A percentile compares a stretch with the other conserved stretches of the same genome.
Evolutionary conservation across 139 green algal genomes (phyloP).

Genomic region (Tetraselmis chui): DNA sequence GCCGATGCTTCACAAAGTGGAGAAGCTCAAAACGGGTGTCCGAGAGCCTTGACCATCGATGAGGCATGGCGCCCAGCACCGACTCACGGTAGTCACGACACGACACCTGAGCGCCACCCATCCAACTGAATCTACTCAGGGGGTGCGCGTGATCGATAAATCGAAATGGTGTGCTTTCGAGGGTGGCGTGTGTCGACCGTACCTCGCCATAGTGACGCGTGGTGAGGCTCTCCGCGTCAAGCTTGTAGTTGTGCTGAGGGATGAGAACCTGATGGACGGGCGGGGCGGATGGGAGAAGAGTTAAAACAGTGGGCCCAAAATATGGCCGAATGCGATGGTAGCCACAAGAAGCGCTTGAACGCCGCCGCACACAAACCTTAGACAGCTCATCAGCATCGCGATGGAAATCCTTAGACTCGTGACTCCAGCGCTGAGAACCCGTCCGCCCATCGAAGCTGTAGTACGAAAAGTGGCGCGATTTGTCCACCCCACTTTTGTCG

Average conservation of each 20-base stretch:
- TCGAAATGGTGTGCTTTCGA: too few species aligned
- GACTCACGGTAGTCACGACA: conserved; percentile 86
- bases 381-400: conserved; percentile 50
- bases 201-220: conserved; percentile 73
- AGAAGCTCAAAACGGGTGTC: conserved; percentile 78
- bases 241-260: conserved; percentile 80
- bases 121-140: too few species aligned
- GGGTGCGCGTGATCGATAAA: too few species aligned
- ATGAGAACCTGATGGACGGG: conserved; percentile 22
- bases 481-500: too few species aligned
- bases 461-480: conserved; percentile 79
- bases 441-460: conserved; percentile 75
- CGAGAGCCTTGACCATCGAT: conserved; percentile 42
- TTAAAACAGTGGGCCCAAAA: too few species aligned
- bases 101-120: conserved; percentile 43
- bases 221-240: conserved; percentile 55
- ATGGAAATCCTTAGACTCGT: conserved; percentile 60
- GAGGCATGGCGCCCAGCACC: conserved; percentile 75
- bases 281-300: too few species aligned
- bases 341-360: too few species aligned
- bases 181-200: too few species aligned
- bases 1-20: conserved; percentile 70
- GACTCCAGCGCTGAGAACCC: conserved; percentile 71
- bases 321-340: too few species aligned
- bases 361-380: too few species aligned